Base-by-base conservation (phyloP, 2,329 filamentous ascomycete species). In the Acarospora socialis region DNA sequence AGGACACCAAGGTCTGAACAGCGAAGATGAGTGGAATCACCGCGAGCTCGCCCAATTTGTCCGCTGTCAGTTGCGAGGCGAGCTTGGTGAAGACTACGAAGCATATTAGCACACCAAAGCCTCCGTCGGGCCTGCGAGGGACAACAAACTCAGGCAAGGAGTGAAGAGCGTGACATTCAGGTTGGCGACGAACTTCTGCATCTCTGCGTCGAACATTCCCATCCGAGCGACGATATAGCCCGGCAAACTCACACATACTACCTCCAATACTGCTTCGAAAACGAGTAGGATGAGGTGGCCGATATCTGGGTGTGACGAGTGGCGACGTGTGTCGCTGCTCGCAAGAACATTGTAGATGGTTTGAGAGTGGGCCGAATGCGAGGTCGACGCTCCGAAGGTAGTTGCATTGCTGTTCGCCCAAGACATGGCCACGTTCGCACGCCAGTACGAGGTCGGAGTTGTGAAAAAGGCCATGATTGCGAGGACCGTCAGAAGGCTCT, bases 151-250 rank as follows among this genome's bases (percentile, higher is more conserved):
- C 42, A 98, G 73, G 55, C 90, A 95, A 43, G 90, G 90, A 18
- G 90, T 98, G 57, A 98, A 98, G 24, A 98, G 68, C 61, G 81
- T 81, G 37, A 94, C 84, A 55, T 98, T 98, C 45, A 98, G 66
- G 51, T 98, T 94, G 33, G 90, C 87, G 30, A 94, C 67, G 51
- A 98, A 92, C 57, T 94, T 95, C 56, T 98, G 90, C 54, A 86
- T 81, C 31, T 93, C 84, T 41, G 82, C 83, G 57, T 92, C 83
- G 57, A 98, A 95, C 60, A 93, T 81, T 52, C 90, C 90, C 46
- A 83, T 68, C 22, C 80, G 68, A 8, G 90, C 90, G 33, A 94
- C 75, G 41, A 98, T 78, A 58, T 94, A 98, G 17, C 90, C 90
- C 0, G 90, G 90, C 44, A 94, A 59, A 54, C 81, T 87, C 53